phyloP scores from a whole-genome alignment of 2,329 filamentous ascomycete species.

The Elsinoe perseae region DNA sequence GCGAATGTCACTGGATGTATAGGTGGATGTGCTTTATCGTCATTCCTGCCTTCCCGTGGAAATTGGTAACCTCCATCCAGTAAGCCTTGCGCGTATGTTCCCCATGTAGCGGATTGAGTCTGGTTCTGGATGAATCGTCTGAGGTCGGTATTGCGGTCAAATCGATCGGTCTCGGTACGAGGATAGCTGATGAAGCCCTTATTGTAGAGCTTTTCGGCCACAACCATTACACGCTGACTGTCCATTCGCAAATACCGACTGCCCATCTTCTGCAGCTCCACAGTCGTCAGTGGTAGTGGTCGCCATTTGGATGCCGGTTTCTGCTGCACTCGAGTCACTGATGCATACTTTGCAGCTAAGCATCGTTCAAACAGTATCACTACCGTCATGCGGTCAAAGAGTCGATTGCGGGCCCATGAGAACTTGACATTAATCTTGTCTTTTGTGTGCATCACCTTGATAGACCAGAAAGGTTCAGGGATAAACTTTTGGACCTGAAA shows the following conservation, averaged over 20 bases:
- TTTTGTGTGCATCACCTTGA: conserved; percentile 72
- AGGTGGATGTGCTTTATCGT: conserved; percentile 94
- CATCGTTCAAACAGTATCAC: conserved; percentile 81
- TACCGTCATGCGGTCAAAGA: conserved; percentile 81
- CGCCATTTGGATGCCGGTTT: conserved; percentile 93
- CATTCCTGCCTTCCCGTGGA: conserved; percentile 75
- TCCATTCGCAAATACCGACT: conserved; percentile 84
- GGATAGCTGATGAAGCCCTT: conserved; percentile 97
- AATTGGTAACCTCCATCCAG: conserved; percentile 69
- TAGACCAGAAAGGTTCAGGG: conserved; percentile 85
- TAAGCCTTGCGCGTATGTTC: conserved; percentile 65
- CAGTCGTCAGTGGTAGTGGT: conserved; percentile 85
- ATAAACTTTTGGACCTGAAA: conserved; percentile 90
- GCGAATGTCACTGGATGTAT: conserved; percentile 94
- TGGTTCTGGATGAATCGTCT: conserved; percentile 76
- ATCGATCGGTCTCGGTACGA: conserved; percentile 92
- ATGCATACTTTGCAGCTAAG: conserved; percentile 64
- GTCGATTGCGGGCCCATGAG: conserved; percentile 68
- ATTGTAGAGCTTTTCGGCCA: conserved; percentile 80
- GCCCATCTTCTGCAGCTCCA: conserved; percentile 93
- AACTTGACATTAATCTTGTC: conserved; percentile 76
- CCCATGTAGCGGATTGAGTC: conserved; percentile 68
- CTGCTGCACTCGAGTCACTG: conserved; percentile 75
- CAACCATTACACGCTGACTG: conserved; percentile 80
- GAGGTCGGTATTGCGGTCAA: conserved; percentile 83